phyloP scores from a whole-genome alignment of 2,329 filamentous ascomycete genomes.

The Lachnellula hyalina region DNA sequence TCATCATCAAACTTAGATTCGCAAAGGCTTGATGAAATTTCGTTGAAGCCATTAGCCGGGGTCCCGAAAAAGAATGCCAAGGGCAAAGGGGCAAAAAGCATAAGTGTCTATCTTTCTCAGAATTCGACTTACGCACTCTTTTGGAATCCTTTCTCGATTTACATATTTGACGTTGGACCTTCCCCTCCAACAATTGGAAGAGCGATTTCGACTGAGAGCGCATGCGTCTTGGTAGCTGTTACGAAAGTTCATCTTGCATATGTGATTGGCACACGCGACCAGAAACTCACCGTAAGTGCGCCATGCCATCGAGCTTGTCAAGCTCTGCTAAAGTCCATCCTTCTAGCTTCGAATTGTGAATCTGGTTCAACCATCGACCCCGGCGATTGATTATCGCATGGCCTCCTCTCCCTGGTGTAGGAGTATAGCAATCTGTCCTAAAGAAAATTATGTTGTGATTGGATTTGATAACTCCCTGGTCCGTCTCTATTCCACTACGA shows the following conservation, averaged over 20 bases:
- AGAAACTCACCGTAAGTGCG: constrained; percentile 35
- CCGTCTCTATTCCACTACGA: constrained; percentile 36
- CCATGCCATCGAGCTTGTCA: too few relatives aligned
- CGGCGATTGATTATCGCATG: constrained; percentile 36
- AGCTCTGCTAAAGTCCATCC: neutral
- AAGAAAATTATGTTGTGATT: constrained; percentile 37
- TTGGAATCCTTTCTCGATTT: constrained; percentile 35
- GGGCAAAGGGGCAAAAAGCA: constrained; percentile 30
- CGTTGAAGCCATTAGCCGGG: constrained; percentile 29
- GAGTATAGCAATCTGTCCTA: constrained; percentile 36
- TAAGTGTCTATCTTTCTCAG: constrained; percentile 35
- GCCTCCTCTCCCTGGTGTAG: constrained; percentile 36
- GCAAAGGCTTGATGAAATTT: constrained; percentile 37
- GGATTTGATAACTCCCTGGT: constrained; percentile 38
- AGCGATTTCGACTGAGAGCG: constrained; percentile 34
- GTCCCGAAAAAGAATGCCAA: constrained; percentile 26
- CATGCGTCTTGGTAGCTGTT: constrained; percentile 35
- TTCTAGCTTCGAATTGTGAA: constrained; percentile 36
- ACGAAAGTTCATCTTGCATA: constrained; percentile 36
- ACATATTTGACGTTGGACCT: constrained; percentile 36
- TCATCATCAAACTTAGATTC: constrained; percentile 33
- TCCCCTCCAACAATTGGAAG: constrained; percentile 33
- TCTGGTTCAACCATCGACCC: constrained; percentile 29
- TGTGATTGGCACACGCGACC: constrained; percentile 37
- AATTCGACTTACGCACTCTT: constrained; percentile 36